These are phyloP conservation scores for Mrakia gelida DNA, from an alignment of 768 basidiomycete species.

Conservation along the genomic window DNA sequence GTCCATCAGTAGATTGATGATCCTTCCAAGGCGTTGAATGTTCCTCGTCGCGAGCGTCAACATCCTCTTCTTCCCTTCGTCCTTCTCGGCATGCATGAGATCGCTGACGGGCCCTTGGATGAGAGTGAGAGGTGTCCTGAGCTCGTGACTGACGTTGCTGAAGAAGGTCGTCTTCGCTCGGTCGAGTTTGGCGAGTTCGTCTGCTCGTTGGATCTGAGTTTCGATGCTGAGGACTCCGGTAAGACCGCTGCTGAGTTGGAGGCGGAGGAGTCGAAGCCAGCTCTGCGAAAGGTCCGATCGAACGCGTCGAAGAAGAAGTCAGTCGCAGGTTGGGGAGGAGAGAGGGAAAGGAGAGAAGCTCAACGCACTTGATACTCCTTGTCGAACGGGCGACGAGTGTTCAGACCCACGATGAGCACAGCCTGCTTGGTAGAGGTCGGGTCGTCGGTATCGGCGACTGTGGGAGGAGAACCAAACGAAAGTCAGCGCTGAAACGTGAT, in stretches of 20 bases:
- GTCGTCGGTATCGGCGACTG: slow-evolving; percentile 25
- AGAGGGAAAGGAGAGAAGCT: too few species aligned
- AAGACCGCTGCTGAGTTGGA: slow-evolving; percentile 34
- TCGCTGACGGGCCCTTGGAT: slow-evolving; percentile 40
- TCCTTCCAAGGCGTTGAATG: slow-evolving; percentile 43
- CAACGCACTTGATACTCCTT: slow-evolving; percentile 35
- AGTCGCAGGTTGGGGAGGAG: background rate
- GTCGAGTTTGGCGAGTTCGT: slow-evolving; percentile 39
- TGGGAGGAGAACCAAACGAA: background rate
- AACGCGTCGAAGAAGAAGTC: background rate
- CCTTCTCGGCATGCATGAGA: slow-evolving; percentile 24
- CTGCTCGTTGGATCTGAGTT: slow-evolving; percentile 38
- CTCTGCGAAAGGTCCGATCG: background rate
- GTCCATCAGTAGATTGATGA: slow-evolving; percentile 42
- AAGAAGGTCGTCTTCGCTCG: slow-evolving; percentile 41
- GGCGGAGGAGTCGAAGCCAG: slow-evolving; percentile 38
- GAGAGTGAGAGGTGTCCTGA: slow-evolving; percentile 41
- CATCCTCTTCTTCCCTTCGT: slow-evolving; percentile 34
- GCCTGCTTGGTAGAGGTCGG: background rate
- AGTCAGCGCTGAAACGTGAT: background rate
- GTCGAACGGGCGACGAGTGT: slow-evolving; percentile 39
- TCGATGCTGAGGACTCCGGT: slow-evolving; percentile 37
- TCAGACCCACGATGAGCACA: slow-evolving; percentile 40
- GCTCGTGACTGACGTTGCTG: slow-evolving; percentile 34
- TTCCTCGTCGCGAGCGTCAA: slow-evolving; percentile 41